Conservation (phyloP, 164 flowering plant genomes). For the Vitis cinerea region DNA sequence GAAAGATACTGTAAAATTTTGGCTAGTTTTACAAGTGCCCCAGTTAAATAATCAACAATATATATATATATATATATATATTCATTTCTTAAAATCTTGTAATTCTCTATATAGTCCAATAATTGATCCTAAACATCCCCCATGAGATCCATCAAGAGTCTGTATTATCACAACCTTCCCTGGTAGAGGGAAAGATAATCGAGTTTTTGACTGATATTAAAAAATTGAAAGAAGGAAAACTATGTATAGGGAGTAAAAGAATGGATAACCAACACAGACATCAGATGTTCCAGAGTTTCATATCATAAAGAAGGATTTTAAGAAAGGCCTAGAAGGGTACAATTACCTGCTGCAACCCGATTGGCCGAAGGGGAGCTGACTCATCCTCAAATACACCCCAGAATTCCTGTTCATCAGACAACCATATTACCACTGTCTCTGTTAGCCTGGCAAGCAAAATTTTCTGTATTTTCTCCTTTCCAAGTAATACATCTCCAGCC, state of each 20-base stretch:
- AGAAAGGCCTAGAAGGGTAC: not conserved
- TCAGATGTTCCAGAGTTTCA: not conserved
- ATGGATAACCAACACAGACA: too few species aligned
- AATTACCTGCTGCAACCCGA: conserved; percentile 88
- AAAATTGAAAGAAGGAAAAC: too few species aligned
- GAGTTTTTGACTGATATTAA: too few species aligned
- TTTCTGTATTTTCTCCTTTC: conserved; percentile 88
- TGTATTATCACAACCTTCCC: too few species aligned
- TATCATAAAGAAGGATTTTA: not conserved
- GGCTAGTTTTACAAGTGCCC: too few species aligned
- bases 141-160: too few species aligned
- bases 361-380: conserved; percentile 61
- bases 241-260: too few species aligned
- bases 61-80: not conserved
- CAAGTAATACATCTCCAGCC: conserved; percentile 87
- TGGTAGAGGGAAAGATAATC: too few species aligned
- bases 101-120: not conserved
- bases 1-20: too few species aligned
- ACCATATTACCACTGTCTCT: conserved; percentile 91
- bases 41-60: too few species aligned
- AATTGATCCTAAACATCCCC: not conserved
- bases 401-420: conserved; percentile 91
- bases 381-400: conserved; percentile 90
- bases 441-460: conserved; percentile 87
- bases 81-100: not conserved